Percentiles rank a stretch among this genome's conserved stretches.
Conservation (phyloP, 805 yeast genomes). For the Saccharomycopsis sp. region DNA sequence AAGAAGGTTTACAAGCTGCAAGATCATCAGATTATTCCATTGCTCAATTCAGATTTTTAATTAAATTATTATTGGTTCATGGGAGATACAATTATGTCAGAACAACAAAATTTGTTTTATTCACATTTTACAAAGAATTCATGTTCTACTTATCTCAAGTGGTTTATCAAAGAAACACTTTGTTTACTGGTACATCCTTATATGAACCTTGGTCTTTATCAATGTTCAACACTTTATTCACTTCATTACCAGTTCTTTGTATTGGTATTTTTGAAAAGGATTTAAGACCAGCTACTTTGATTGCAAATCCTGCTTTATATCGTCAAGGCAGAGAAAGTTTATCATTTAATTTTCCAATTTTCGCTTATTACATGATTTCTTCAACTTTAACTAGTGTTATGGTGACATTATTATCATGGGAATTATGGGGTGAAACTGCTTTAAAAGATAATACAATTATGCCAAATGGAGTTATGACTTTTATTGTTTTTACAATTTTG, state of each 20-base stretch:
- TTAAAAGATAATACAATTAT: slow-evolving; percentile 65
- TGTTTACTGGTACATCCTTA: slow-evolving; percentile 87
- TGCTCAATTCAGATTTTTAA: slow-evolving; percentile 82
- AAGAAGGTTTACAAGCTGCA: slow-evolving; percentile 95
- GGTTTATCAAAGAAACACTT: slow-evolving; percentile 72
- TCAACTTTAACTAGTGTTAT: slow-evolving; percentile 67
- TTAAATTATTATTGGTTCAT: slow-evolving; percentile 80
- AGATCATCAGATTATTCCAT: slow-evolving; percentile 89
- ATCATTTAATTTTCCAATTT: slow-evolving; percentile 61
- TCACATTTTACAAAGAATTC: slow-evolving; percentile 92
- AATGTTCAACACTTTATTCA: slow-evolving; percentile 93
- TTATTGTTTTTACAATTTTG: slow-evolving; percentile 58
- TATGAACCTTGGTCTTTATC: slow-evolving; percentile 96
- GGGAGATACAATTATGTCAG: slow-evolving; percentile 93
- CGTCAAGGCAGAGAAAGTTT: slow-evolving; percentile 62
- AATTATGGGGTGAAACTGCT: slow-evolving; percentile 63
- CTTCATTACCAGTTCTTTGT: slow-evolving; percentile 83
- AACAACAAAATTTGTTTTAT: slow-evolving; percentile 81
- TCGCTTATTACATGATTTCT: slow-evolving; percentile 66
- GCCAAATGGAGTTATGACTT: slow-evolving; percentile 71
- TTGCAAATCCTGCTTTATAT: slow-evolving; percentile 89
- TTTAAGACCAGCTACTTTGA: slow-evolving; percentile 71
- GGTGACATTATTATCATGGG: slow-evolving; percentile 55
- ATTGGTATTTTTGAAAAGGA: slow-evolving; percentile 96
- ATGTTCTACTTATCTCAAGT: slow-evolving; percentile 84